Base-by-base conservation (phyloP, 331 rosid genomes). In the Saraca asoca region DNA sequence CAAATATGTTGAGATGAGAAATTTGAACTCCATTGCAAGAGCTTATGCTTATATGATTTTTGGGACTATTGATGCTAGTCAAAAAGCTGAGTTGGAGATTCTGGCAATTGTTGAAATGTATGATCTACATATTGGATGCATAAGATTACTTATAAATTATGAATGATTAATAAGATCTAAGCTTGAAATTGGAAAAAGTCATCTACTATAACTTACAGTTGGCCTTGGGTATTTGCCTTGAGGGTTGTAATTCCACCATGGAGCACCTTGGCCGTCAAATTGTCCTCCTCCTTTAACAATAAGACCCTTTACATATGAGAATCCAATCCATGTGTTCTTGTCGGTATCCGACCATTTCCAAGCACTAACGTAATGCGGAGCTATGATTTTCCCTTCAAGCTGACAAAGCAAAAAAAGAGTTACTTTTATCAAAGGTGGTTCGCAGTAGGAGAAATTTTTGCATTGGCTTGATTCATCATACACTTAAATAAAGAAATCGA, bases 161-260 rank as follows among this genome's bases (percentile, higher is more conserved):
- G 8, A 2, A 37, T 5, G 41, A 37, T 37, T 37, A 37, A 5
- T 2, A 6, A 1, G 9, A 37, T 37, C 1, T 1, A 0, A 8
- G 41, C 7, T 37, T 37, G 7, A 37, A 37, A 37, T 8, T 37
- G 7, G 9, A n/a, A 37, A 37, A 37, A 0, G 8, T 6, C 3
- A 37, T 5, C 41, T 8, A 5, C 5, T 37, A 1, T 37, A 37
- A 29, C 43, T 38, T 15, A 44, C 43, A 19, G 11, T 12, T 42
- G 3, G 55, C 9, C 33, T 34, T 13, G 2, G 58, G 31, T 18
- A 29, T 18, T 16, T 29, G 7, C 10, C 5, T 3, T 6, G 12
- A 44, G 78, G 75, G 33, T 12, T 37, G 41, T 5, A 13, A 11
- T 62, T 62, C 84, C 80, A 80, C 84, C 84, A 80, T 12, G 4